Conservation (phyloP, 306 rosid genomes). For the Boehmeria nivea region DNA sequence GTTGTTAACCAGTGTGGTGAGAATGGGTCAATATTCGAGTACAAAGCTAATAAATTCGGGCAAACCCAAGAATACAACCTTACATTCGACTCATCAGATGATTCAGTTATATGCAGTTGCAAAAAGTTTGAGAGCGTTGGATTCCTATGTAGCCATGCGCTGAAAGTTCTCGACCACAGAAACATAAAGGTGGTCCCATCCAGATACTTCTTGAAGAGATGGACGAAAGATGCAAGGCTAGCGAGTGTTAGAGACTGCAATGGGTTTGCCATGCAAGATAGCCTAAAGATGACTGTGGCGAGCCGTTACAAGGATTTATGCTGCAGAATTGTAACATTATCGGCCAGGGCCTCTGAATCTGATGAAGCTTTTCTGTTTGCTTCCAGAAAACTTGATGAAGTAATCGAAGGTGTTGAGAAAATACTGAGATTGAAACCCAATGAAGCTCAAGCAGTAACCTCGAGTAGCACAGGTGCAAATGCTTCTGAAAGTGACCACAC, state of each 20-base stretch:
- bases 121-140: slow-evolving; percentile 57
- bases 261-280: slow-evolving; percentile 21
- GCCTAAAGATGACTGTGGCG: slow-evolving; percentile 34
- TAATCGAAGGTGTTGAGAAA: slow-evolving; percentile 59
- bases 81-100: slow-evolving; percentile 39
- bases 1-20: slow-evolving; percentile 38
- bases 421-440: slow-evolving; percentile 32
- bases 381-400: slow-evolving; percentile 39
- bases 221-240: slow-evolving; percentile 52
- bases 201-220: slow-evolving; percentile 50
- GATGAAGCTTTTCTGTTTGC: slow-evolving; percentile 51
- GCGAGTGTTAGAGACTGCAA: slow-evolving; percentile 25
- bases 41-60: slow-evolving; percentile 47
- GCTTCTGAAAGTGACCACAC: slow-evolving; percentile 41
- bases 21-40: slow-evolving; percentile 41
- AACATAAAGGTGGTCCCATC: slow-evolving; percentile 57
- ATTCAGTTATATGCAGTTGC: slow-evolving; percentile 52
- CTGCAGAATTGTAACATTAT: slow-evolving; percentile 40
- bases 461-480: slow-evolving; percentile 39
- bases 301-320: slow-evolving; percentile 53
- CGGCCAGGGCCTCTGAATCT: slow-evolving; percentile 58
- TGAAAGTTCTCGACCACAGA: slow-evolving; percentile 56
- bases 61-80: slow-evolving; percentile 38
- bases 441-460: slow-evolving; percentile 41
- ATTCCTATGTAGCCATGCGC: slow-evolving; percentile 58